Percentiles rank a stretch among this genome's conserved stretches.
Evolutionary conservation across 2,329 filamentous ascomycete species (phyloP).

Genomic region (Rhynchosporium secalis): DNA sequence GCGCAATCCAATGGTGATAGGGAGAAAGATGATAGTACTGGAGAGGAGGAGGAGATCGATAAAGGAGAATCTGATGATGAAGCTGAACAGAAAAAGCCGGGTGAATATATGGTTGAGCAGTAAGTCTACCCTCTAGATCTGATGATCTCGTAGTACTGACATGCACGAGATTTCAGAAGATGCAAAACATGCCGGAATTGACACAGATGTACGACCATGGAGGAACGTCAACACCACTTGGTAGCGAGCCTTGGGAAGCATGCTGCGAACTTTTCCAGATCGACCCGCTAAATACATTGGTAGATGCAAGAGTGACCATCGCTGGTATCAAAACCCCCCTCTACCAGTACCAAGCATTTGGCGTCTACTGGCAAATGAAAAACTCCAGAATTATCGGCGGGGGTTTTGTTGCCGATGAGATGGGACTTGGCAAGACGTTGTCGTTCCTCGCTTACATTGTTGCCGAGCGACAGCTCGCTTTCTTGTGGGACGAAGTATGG

Average conservation of each 20-base stretch:
- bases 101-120: constrained; percentile 17
- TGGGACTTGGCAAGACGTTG: constrained; percentile 58
- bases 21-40: background rate
- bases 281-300: constrained; percentile 15
- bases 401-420: constrained; percentile 55
- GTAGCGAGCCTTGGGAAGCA: constrained; percentile 19
- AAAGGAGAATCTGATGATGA: constrained; percentile 5
- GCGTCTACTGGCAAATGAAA: constrained; percentile 31
- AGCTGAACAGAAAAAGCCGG: background rate
- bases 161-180: constrained; percentile 20
- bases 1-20: background rate
- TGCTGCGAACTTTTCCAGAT: constrained; percentile 28
- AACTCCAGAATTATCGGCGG: constrained; percentile 56
- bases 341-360: constrained; percentile 32
- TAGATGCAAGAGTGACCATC: constrained; percentile 20
- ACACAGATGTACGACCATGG: constrained; percentile 16
- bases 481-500: constrained; percentile 23
- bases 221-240: background rate
- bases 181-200: constrained; percentile 21
- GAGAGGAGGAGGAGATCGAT: background rate
- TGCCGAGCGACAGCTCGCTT: constrained; percentile 28
- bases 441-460: constrained; percentile 49
- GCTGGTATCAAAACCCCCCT: constrained; percentile 26
- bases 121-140: background rate
- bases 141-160: background rate